Base-by-base conservation (phyloP, 139 green algal species). In the Nannochloris sp. region DNA sequence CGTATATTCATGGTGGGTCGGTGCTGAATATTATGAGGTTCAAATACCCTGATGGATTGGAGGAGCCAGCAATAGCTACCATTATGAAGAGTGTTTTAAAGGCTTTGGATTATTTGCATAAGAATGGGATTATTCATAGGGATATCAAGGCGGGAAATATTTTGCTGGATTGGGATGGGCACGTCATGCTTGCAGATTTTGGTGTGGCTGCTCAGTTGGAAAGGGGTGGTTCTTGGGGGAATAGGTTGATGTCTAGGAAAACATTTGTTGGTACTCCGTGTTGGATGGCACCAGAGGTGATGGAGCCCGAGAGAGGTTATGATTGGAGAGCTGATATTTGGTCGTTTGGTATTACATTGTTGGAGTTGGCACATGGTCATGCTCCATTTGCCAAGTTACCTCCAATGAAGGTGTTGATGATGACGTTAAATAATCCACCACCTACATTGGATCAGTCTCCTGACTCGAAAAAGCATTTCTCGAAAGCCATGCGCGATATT, bases 61-160 rank as follows among this genome's bases (percentile, higher is more conserved):
- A 96, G 20, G 93, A 98, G 83, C 62, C 79, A 0, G 66, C 86
- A 1, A 96, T 98, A 59, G 89, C 91, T 12, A 95, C 88, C 25
- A 94, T 99, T 69, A 82, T 96, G 70, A 79, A 84, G n/a, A 87
- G 95, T 44, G 88, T 94, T 48, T 79, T 97, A 28, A 91, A 88
- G 66, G 92, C 78, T 2, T 77, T 98, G 56, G 93, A 97, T 20
- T 99, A 99, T 70, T 81, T 98, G 51, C 93, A 99, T 81, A 78
- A 79, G 11, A 75, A 95, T 50, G 85, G 87, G n/a, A 80, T 86
- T 59, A 97, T 99, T 56, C 93, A 99, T 73, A 77, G 93, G 1
- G 93, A 99, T 64, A 80, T 99, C 50, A 98, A 98, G 85, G 93
- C 93, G 2, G 93, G 93, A 26, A 99, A 99, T 82, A 97, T 99